Conservation (phyloP, 371 early-diverging fungal genomes). For the Mucor mucedo region DNA sequence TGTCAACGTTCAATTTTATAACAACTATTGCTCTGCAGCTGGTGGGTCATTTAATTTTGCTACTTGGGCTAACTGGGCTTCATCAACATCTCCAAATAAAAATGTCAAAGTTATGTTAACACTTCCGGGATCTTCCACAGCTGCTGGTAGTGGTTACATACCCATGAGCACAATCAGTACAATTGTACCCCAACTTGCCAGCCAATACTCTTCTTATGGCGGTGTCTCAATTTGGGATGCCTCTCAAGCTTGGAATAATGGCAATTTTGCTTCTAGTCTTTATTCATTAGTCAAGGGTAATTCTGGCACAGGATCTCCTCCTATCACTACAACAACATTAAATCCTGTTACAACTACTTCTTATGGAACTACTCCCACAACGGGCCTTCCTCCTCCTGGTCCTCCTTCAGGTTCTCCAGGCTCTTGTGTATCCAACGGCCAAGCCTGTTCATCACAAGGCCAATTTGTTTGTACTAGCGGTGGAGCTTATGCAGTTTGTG, state of each 20-base stretch:
- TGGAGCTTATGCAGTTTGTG: conserved; percentile 34
- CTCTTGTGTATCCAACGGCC: conserved; percentile 17
- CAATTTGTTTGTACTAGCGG: conserved; percentile 29
- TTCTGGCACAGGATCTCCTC: conserved; percentile 4
- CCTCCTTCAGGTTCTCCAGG: conserved; percentile 12
- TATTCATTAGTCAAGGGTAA: conserved; percentile 10
- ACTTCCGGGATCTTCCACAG: conserved; percentile 63
- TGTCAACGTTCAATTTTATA: conserved; percentile 77
- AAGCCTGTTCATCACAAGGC: conserved; percentile 22
- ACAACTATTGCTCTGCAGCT: conserved; percentile 67
- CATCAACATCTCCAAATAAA: conserved; percentile 56
- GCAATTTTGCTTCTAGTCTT: conserved; percentile 32
- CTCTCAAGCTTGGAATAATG: conserved; percentile 48
- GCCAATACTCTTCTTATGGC: conserved; percentile 57
- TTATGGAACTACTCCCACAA: neutral
- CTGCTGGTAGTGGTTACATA: conserved; percentile 69
- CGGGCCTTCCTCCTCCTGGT: neutral
- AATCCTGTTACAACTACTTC: conserved; percentile 3
- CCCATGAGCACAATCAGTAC: conserved; percentile 38
- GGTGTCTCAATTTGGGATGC: conserved; percentile 76
- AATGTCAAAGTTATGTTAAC: conserved; percentile 66
- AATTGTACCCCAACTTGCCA: conserved; percentile 41
- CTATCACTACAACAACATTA: neutral
- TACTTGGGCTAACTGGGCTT: conserved; percentile 67
- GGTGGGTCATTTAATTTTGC: conserved; percentile 68